phyloP scores from a whole-genome alignment of 371 early-diverging fungal species.

The Haplosporangium sp. region DNA sequence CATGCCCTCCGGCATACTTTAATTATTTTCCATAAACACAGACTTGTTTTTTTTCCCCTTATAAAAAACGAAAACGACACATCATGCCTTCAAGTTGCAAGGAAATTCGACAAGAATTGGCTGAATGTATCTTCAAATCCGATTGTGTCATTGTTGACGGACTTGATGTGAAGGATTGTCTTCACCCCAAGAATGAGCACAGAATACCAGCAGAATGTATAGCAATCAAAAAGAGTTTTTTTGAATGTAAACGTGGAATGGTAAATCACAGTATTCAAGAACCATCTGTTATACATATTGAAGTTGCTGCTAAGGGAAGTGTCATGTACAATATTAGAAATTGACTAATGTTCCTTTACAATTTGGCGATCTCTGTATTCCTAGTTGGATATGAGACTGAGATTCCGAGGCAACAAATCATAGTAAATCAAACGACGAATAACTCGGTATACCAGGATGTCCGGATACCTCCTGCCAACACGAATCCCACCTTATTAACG shows the following conservation, averaged over 20 bases:
- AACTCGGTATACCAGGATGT: no score
- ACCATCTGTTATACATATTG: background rate
- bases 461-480: background rate
- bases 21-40: background rate
- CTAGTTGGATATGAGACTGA: conserved; percentile 54
- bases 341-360: no score
- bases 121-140: conserved; percentile 79
- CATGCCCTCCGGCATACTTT: background rate
- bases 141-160: conserved; percentile 77
- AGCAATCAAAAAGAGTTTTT: conserved; percentile 73
- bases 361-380: background rate
- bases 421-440: conserved; percentile 8
- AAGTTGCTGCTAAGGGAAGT: no score
- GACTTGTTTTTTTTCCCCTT: no score
- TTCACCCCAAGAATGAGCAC: conserved; percentile 68
- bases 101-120: conserved; percentile 76
- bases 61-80: background rate
- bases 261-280: conserved; percentile 45
- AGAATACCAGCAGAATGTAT: conserved; percentile 74
- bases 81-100: conserved; percentile 77
- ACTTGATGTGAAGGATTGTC: conserved; percentile 74
- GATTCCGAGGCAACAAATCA: conserved; percentile 55
- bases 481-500: background rate
- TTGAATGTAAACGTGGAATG: conserved; percentile 80
- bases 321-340: no score